Base-by-base conservation (phyloP, 2,329 filamentous ascomycete genomes). In the Macrophomina tecta region DNA sequence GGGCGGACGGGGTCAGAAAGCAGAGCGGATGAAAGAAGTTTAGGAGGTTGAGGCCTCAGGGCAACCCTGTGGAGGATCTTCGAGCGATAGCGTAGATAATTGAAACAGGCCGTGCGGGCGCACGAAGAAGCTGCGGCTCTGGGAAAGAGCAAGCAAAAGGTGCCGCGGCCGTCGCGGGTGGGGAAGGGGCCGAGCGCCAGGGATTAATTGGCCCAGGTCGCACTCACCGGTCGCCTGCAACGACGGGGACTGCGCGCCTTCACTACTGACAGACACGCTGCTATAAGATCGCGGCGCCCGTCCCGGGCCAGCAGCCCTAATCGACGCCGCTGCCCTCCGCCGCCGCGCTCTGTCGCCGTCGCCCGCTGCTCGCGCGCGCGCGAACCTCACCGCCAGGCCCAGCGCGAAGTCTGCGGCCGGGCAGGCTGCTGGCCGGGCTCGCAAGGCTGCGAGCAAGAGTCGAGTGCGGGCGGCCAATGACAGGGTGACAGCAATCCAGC, bases 31-130 rank as follows among this genome's bases (percentile, higher is more conserved):
- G 36, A 38, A 38, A 32, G 56, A 61, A n/a, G 56, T 28, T 34
- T 42, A 34, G 38, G 38, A 46, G 40, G 40, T 30, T 34, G 42
- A 18, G 40, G 18, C 8, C 53, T 58, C 53, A 46, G 51, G 62
- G 32, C 62, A 58, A 65, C 63, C 63, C 52, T 65, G 63, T 56
- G 52, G 63, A 65, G 63, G 63, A 65, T 65, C 63, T 65, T 58
- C 63, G 63, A 65, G 63, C 63, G 63, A 65, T 65, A 52, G 63
- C 40, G 63, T 56, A 58, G 36, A 53, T 49, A 49, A 53, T 42
- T 65, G 52, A 56, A 55, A 65, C 51, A 53, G 53, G 63, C 56
- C 63, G 53, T 65, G 63, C 63, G 45, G 18, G 34, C 52, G 46
- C 46, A 34, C 48, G 51, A 46, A 45, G 38, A 64, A 51, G 63